Evolutionary conservation across 352 stramenopile genomes (phyloP), one percentile per base, ranked within the genome.

Genomic region (Phytophthora macrochlamydospora): DNA sequence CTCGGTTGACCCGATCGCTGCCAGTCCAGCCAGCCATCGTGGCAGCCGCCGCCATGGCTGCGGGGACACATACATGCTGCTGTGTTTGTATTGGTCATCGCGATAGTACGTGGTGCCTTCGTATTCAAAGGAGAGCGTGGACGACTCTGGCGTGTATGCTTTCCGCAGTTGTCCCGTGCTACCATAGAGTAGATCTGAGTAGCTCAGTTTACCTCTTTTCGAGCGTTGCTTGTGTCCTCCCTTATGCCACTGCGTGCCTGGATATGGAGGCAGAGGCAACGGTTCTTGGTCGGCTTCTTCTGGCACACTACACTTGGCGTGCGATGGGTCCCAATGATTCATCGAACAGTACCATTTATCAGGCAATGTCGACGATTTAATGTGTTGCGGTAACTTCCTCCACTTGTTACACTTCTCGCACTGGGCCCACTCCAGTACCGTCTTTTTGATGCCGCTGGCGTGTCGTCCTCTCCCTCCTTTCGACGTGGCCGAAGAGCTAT

Each of bases 361-460:
- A 4, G 96, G 96, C 12, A 99, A 81, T 29, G 81, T 94, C 7
- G 94, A 93, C 28, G 89, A 91, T 62, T 98, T 93, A 50, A 98
- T 93, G 65, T 91, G 82, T 14, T 83, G 82, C 1, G 97, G 95
- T 18, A 99, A 68, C 61, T 98, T 96, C 48, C 97, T 91, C 97
- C 97, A 99, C 72, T 99, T 99, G 53, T 93, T 87, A 79, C 97
- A 99, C 56, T 91, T 90, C 58, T 99, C 97, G 74, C 97, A 99
- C 69, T 98, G 91, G 0, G 97, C 97, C 97, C 97, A 99, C 73
- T 95, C 85, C n/a, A 94, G 60, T 37, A 95, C 85, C 4, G 84
- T 87, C 59, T 90, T 93, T 93, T 92, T 91, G 54, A 90, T 65
- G 11, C 67, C 59, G 60, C 33, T 76, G 2, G 54, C 44, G 14